Base-by-base conservation (phyloP, 108 stramenopile species). In the Bacterosira constricta region DNA sequence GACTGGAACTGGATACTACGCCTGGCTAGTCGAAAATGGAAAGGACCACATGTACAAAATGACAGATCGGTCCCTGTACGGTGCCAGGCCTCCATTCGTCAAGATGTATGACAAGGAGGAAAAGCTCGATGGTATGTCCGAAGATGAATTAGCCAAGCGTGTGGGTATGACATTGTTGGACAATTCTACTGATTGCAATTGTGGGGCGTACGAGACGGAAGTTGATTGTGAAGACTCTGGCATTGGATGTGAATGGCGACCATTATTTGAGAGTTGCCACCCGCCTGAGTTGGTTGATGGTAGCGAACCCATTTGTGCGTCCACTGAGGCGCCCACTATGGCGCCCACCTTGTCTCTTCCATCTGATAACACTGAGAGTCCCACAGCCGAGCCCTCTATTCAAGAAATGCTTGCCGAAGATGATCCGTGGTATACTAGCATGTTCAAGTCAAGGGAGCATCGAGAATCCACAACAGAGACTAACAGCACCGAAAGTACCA, bases 11-110 rank as follows among this genome's bases (percentile, higher is more conserved):
- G 29, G 60, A 13, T 86, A 86, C 39, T 66, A 51, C 51, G 85
- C 85, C 4, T 86, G 59, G 38, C 52, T 86, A 17, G 52, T 67
- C 13, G 34, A 68, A 25, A 65, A 86, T 35, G 69, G 69, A 13
- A 86, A 86, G 50, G 85, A 86, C 50, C 64, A 46, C 26, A 80
- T 86, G 75, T 86, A 86, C 70, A 86, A 86, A 56, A 58, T 86
- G 55, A 83, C 82, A 18, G 85, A 86, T 73, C 63, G 85, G 31
- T 86, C 85, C 6, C 66, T 86, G 0, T 83, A 86, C 45, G 85
- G 85, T 8, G 85, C 85, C 4, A 61, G 85, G 21, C 82, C 79
- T 11, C 74, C 80, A 2, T 83, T 83, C 64, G 54, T 86, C 64
- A 86, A 86, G 68, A 45, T 83, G 13, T 86, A 83, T 63, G 69